These are phyloP conservation scores for Corymbia citriodora DNA, from an alignment of 441 rosid species.

Conservation along the genomic window DNA sequence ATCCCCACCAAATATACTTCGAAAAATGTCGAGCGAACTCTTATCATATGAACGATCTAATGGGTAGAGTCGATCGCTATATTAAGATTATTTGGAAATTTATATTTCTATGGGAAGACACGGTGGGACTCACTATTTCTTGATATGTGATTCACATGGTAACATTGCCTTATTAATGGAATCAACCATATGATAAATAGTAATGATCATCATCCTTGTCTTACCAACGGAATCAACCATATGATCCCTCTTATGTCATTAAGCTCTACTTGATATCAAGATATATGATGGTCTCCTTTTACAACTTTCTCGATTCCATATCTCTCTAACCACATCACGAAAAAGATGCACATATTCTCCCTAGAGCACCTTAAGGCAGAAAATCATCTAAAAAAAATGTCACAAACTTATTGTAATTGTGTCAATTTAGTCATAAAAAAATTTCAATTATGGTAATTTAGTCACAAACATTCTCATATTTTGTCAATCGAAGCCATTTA, in stretches of 20 bases:
- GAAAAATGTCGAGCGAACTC: background rate
- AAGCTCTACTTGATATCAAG: background rate
- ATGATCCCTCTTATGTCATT: background rate
- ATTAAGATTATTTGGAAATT: background rate
- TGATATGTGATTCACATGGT: background rate
- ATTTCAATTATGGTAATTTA: background rate
- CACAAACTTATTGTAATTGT: accelerated
- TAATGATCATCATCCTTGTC: background rate
- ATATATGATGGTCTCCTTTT: background rate
- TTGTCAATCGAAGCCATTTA: accelerated
- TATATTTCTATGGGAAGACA: background rate
- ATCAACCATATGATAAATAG: background rate
- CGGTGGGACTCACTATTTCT: background rate
- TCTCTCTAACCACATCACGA: background rate
- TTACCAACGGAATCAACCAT: background rate
- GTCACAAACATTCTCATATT: accelerated
- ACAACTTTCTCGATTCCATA: no score
- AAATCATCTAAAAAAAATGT: background rate
- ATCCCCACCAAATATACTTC: background rate
- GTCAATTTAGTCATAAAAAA: accelerated
- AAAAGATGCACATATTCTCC: background rate
- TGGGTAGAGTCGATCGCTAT: background rate
- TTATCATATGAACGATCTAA: background rate
- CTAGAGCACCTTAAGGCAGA: background rate
- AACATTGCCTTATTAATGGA: background rate